These are phyloP conservation scores for Chaetomium sp. DNA, from an alignment of 2,329 filamentous ascomycete genomes.

Conservation along the genomic window DNA sequence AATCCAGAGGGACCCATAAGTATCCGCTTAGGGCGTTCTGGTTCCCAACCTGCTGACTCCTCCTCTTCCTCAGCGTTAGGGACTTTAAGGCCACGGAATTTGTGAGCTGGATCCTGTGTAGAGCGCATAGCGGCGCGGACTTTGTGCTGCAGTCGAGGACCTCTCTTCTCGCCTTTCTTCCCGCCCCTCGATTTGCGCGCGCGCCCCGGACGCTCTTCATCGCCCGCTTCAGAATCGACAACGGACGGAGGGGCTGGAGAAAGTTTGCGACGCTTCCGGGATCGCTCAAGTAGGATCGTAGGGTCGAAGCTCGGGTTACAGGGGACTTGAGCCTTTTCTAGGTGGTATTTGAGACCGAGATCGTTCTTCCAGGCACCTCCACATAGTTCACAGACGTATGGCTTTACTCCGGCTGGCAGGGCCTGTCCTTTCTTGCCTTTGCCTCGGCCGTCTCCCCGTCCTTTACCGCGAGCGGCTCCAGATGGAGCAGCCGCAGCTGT, in stretches of 20 bases:
- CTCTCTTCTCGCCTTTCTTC: conserved; percentile 18
- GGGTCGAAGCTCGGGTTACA: conserved; percentile 55
- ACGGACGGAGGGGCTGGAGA: conserved; percentile 17
- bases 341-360: conserved; percentile 60
- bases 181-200: conserved; percentile 14
- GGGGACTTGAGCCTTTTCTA: conserved; percentile 54
- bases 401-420: conserved; percentile 32
- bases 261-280: conserved; percentile 25
- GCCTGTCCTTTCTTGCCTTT: conserved; percentile 27
- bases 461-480: conserved; percentile 23
- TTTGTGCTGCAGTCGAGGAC: background rate
- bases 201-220: conserved; percentile 9
- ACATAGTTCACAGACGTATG: conserved; percentile 56
- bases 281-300: conserved; percentile 32
- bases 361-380: conserved; percentile 60
- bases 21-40: background rate
- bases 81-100: conserved; percentile 20
- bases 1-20: background rate
- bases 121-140: conserved; percentile 23
- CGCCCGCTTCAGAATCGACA: conserved; percentile 15
- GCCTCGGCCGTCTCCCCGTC: conserved; percentile 25
- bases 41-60: background rate
- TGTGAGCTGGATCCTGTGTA: background rate
- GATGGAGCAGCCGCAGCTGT: conserved; percentile 15
- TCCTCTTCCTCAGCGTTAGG: background rate